These are phyloP conservation scores for Fusarium neocosmosporiellum DNA, from an alignment of 2,329 filamentous ascomycete genomes.

Conservation along the genomic window DNA sequence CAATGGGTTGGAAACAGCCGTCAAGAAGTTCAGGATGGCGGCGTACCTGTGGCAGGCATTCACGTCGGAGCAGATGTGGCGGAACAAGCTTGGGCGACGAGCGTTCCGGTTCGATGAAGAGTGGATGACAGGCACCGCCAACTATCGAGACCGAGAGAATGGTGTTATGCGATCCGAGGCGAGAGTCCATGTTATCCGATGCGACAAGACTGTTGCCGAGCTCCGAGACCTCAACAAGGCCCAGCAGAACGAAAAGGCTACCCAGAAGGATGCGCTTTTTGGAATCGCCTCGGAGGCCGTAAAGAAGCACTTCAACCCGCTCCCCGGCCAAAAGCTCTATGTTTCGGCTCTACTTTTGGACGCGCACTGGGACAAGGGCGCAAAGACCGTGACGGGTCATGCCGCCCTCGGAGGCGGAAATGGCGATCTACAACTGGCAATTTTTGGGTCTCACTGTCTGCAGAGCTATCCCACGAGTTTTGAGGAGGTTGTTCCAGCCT, in stretches of 20 bases:
- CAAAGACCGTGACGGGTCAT: slow-evolving; percentile 80
- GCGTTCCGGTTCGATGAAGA: slow-evolving; percentile 94
- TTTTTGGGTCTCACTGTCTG: slow-evolving; percentile 92
- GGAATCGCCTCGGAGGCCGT: slow-evolving; percentile 82
- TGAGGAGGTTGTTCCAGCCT: slow-evolving; percentile 90
- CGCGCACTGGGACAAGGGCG: slow-evolving; percentile 82
- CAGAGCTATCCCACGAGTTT: slow-evolving; percentile 91
- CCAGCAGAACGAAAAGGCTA: slow-evolving; percentile 79
- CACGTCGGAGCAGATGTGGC: slow-evolving; percentile 95
- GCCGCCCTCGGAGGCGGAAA: slow-evolving; percentile 82
- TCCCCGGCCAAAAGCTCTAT: slow-evolving; percentile 84
- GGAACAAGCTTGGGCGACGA: slow-evolving; percentile 86
- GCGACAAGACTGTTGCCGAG: slow-evolving; percentile 86
- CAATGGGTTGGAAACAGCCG: slow-evolving; percentile 81
- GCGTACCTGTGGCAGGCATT: slow-evolving; percentile 98
- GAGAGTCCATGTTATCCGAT: slow-evolving; percentile 86
- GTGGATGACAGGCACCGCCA: slow-evolving; percentile 87
- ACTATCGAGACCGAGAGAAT: slow-evolving; percentile 75
- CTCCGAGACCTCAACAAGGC: slow-evolving; percentile 81
- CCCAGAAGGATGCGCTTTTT: slow-evolving; percentile 79
- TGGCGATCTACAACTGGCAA: slow-evolving; percentile 82
- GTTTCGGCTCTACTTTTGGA: slow-evolving; percentile 90
- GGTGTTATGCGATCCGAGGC: slow-evolving; percentile 89
- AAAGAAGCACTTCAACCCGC: slow-evolving; percentile 78
- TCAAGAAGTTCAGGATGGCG: slow-evolving; percentile 93